A percentile compares a stretch with the other conserved stretches of the same genome.
phyloP scores from a whole-genome alignment of 192 early-diverging fungal genomes.

The Dimargaris verticillata region DNA sequence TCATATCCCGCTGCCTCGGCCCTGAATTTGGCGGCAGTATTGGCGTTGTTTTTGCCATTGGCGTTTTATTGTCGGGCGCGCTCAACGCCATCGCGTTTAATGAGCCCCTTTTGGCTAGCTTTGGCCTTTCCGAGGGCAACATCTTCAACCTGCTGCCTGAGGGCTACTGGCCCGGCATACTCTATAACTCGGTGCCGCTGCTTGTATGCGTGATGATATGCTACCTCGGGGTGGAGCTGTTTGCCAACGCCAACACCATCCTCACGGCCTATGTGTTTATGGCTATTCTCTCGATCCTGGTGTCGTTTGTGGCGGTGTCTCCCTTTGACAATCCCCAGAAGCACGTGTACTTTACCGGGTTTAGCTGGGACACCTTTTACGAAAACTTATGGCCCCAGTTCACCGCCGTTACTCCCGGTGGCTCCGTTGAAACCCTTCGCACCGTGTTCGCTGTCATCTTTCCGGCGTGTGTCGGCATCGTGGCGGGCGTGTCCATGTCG shows the following conservation, averaged over 20 bases:
- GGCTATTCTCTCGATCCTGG: conserved; percentile 33
- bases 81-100: conserved; percentile 49
- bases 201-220: conserved; percentile 35
- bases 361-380: conserved; percentile 33
- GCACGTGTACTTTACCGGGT: conserved; percentile 39
- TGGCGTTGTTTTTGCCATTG: conserved; percentile 42
- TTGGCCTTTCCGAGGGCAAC: conserved; percentile 35
- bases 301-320: conserved; percentile 34
- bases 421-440: conserved; percentile 27
- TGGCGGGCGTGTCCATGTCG: conserved; percentile 57
- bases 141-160: conserved; percentile 34
- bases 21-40: conserved; percentile 61
- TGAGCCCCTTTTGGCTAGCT: conserved; percentile 43
- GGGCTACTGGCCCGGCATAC: conserved; percentile 31
- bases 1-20: conserved; percentile 44
- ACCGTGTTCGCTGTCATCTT: conserved; percentile 46
- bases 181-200: conserved; percentile 38
- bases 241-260: conserved; percentile 36
- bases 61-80: conserved; percentile 36
- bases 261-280: conserved; percentile 37
- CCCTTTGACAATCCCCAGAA: conserved; percentile 36
- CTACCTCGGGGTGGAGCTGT: conserved; percentile 37
- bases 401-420: conserved; percentile 24
- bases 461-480: conserved; percentile 50
- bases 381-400: conserved; percentile 50